Evolutionary conservation across 148 eudicot species (phyloP).

Genomic region (Camellia granthamiana): DNA sequence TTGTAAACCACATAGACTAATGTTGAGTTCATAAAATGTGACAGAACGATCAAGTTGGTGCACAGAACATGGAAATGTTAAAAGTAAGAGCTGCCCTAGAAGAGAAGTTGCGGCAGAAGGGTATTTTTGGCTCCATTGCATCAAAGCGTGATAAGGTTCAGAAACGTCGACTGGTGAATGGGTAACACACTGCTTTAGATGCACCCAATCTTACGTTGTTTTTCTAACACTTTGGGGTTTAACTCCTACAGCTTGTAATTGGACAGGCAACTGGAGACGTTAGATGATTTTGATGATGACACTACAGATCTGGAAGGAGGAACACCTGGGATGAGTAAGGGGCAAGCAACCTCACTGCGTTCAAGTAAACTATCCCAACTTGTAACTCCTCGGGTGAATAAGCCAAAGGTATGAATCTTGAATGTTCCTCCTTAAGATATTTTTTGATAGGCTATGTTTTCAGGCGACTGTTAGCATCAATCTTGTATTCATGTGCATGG

Average conservation of each 20-base stretch:
- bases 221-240: neutral
- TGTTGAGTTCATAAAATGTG: conserved; percentile 14
- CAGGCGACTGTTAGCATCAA: neutral
- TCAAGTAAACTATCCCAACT: conserved; percentile 49
- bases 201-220: neutral
- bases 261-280: conserved; percentile 69
- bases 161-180: conserved; percentile 38
- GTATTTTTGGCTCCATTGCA: conserved; percentile 46
- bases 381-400: conserved; percentile 34
- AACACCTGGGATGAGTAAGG: conserved; percentile 25
- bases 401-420: conserved; percentile 39
- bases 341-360: conserved; percentile 24
- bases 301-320: conserved; percentile 41
- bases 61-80: conserved; percentile 79
- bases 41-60: conserved; percentile 59
- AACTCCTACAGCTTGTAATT: conserved; percentile 18
- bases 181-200: conserved; percentile 39
- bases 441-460: neutral
- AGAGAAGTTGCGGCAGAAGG: conserved; percentile 78
- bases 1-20: neutral
- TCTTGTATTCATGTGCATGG: neutral
- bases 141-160: conserved; percentile 34
- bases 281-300: conserved; percentile 88
- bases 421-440: neutral
- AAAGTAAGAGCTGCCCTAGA: conserved; percentile 77